Evolutionary conservation across 2,329 filamentous ascomycete species (phyloP).

Genomic region (Fusarium subtropicale): DNA sequence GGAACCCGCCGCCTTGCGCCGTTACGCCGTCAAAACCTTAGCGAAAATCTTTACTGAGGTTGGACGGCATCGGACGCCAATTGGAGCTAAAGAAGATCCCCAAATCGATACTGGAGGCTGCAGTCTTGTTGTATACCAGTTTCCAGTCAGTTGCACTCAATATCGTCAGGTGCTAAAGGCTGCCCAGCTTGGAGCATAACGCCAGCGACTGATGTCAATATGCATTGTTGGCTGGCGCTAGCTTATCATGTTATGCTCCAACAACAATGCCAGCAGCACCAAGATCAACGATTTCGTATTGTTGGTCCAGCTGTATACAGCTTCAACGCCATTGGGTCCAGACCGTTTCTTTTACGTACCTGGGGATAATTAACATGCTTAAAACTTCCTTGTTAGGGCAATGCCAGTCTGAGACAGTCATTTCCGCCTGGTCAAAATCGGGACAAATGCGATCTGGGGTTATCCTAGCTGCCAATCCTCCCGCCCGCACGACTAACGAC

Average conservation of each 20-base stretch:
- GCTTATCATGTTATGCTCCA: constrained; percentile 14
- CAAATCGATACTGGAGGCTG: constrained; percentile 16
- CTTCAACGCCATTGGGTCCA: constrained; percentile 21
- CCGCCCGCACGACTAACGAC: neutral
- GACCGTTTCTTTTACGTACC: constrained; percentile 26
- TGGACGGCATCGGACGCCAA: constrained; percentile 8
- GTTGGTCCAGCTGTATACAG: constrained; percentile 11
- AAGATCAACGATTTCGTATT: constrained; percentile 34
- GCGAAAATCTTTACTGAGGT: constrained; percentile 5
- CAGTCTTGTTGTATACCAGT: constrained; percentile 10
- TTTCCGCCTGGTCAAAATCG: neutral
- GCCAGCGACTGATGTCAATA: constrained; percentile 3
- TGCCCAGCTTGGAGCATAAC: constrained; percentile 13
- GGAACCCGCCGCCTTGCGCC: constrained; percentile 18
- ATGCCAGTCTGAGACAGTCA: constrained; percentile 1
- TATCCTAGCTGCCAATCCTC: constrained; percentile 15
- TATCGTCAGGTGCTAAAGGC: constrained; percentile 21
- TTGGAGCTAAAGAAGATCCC: constrained; percentile 5
- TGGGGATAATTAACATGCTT: constrained; percentile 14
- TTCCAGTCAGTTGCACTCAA: constrained; percentile 10
- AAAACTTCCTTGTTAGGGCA: constrained; percentile 14
- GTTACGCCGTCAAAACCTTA: constrained; percentile 20
- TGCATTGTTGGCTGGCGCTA: constrained; percentile 38
- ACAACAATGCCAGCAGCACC: constrained; percentile 21
- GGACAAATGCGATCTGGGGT: constrained; percentile 1